A percentile compares a stretch with the other conserved stretches of the same genome.
Conservation (phyloP, 306 rosid species). For the Mucuna pruriens region DNA sequence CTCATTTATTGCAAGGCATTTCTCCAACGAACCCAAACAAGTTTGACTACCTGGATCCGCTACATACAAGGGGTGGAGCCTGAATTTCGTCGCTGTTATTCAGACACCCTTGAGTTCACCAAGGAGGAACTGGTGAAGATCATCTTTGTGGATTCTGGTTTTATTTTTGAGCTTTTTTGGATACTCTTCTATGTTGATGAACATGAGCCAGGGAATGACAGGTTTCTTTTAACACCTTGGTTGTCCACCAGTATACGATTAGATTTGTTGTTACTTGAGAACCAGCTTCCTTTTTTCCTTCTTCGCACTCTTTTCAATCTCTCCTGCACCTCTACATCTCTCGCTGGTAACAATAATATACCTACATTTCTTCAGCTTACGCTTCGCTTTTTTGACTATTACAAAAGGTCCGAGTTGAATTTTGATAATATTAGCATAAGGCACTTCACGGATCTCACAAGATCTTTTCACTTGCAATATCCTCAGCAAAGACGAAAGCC, state of each 20-base stretch:
- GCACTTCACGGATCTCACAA: conserved; percentile 50
- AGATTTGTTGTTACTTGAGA: conserved; percentile 41
- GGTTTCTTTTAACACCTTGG: conserved; percentile 13
- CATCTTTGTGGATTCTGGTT: conserved; percentile 28
- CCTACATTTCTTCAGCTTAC: conserved; percentile 38
- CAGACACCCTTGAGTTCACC: background rate
- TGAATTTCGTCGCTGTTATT: background rate
- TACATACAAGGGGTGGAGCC: background rate
- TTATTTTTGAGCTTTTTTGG: conserved; percentile 32
- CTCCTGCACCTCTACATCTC: background rate
- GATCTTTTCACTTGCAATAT: conserved; percentile 34
- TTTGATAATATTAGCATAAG: background rate
- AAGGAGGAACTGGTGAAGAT: conserved; percentile 24
- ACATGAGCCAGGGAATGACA: background rate
- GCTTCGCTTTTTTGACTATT: conserved; percentile 14
- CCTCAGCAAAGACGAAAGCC: background rate
- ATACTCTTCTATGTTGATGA: background rate
- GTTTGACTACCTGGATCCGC: background rate
- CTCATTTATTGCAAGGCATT: conserved; percentile 24
- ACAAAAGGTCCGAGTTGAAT: background rate
- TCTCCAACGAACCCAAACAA: background rate
- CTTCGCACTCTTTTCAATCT: conserved; percentile 10
- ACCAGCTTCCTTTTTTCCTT: conserved; percentile 38
- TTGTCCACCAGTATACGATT: background rate
- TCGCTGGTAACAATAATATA: rapidly evolving